Base-by-base conservation (phyloP, 495 filamentous ascomycete genomes). In the Alectoria sarmentosa region DNA sequence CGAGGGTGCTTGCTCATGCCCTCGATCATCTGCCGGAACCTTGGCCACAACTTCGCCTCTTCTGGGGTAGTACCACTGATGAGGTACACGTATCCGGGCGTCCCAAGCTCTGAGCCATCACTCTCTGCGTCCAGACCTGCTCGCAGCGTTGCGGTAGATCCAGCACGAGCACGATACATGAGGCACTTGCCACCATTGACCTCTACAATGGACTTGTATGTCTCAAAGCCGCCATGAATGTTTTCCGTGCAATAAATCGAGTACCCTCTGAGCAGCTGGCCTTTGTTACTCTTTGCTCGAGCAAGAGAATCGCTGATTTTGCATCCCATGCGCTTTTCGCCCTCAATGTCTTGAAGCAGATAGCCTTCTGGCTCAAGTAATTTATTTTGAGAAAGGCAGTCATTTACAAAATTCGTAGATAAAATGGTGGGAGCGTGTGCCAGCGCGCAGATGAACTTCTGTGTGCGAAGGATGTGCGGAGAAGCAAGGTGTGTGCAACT, bases 391-490 rank as follows among this genome's bases (percentile, higher is more conserved):
- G 80, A 76, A 5, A 97, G 79, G 42, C 89, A 92, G 15, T 80
- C 77, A 36, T 90, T 88, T 63, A 97, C 82, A 76, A 88, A 99
- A n/a, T 85, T 82, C 1, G 86, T 87, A 48, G 82, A 84, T 44
- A 96, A 76, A 41, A 98, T 83, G 3, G 82, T 79, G 0, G 90
- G 89, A 1, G 85, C 91, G 65, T 82, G 83, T 17, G 94, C 91
- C 11, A 99, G 74, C 39, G 91, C 90, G 57, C 85, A 85, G 49
- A 97, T 86, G 71, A 99, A 99, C 69, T 99, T 99, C 63, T 88
- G 84, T 0, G 94, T 99, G 42, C 93, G 86, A 21, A 96, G 82
- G 66, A 98, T 84, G 11, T 82, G 78, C 1, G 94, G 94, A 3
- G 94, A 93, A 19, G 91, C 91, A 19, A 99, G 83, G 73, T 97